A percentile compares a stretch with the other conserved stretches of the same genome.
phyloP scores from a whole-genome alignment of 495 filamentous ascomycete species.

The Choiromyces venosus region DNA sequence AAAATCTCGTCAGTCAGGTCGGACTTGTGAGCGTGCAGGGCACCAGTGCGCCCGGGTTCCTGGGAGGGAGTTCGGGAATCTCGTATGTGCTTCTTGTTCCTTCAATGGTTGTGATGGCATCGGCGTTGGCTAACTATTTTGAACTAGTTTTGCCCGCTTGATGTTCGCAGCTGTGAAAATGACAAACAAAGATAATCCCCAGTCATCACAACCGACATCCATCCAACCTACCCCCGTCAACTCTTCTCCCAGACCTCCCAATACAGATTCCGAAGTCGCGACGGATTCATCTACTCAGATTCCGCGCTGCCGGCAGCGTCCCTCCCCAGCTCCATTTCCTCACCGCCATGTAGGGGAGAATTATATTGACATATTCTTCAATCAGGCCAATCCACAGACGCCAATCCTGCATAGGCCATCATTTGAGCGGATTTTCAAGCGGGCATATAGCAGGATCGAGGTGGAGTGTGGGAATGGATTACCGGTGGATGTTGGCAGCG shows the following conservation, averaged over 20 bases:
- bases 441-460: slow-evolving; percentile 26
- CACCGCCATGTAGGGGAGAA: slow-evolving; percentile 18
- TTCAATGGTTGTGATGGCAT: neutral
- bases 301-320: slow-evolving; percentile 25
- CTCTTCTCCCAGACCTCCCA: slow-evolving; percentile 15
- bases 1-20: slow-evolving; percentile 40
- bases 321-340: slow-evolving; percentile 29
- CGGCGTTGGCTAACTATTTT: slow-evolving; percentile 3
- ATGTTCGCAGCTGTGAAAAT: slow-evolving; percentile 40
- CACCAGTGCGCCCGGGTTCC: slow-evolving; percentile 37
- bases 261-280: slow-evolving; percentile 11
- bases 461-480: slow-evolving; percentile 21
- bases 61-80: slow-evolving; percentile 40
- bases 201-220: slow-evolving; percentile 18
- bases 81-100: slow-evolving; percentile 27
- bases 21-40: slow-evolving; percentile 41
- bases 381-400: slow-evolving; percentile 39
- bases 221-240: slow-evolving; percentile 11
- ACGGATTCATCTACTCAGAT: slow-evolving; percentile 30
- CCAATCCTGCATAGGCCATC: slow-evolving; percentile 33
- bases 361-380: slow-evolving; percentile 36
- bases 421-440: slow-evolving; percentile 24
- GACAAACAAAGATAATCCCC: slow-evolving; percentile 19
- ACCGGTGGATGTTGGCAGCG: slow-evolving; percentile 9
- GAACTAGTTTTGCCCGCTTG: slow-evolving; percentile 34